A percentile compares a stretch with the other conserved stretches of the same genome.
phyloP scores from a whole-genome alignment of 192 early-diverging fungal species.

The Phycomyces blakesleeanus region DNA sequence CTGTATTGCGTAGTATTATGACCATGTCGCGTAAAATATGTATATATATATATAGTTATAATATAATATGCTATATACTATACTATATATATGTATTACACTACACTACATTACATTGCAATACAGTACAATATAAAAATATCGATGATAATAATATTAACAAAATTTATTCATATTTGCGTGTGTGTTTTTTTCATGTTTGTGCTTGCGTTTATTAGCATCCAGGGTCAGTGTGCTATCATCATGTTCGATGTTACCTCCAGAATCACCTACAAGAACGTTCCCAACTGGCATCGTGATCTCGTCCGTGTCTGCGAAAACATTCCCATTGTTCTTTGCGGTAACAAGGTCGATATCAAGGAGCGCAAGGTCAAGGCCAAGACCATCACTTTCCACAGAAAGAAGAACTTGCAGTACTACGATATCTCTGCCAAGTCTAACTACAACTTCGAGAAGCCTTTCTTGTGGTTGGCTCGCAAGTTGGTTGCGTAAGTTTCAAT shows the following conservation, averaged over 20 bases:
- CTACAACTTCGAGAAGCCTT: constrained; percentile 99
- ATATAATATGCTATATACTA: no score
- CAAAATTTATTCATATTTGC: no score
- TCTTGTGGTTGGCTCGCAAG: constrained; percentile 99
- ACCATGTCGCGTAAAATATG: neutral
- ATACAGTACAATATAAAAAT: no score
- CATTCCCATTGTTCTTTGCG: constrained; percentile 99
- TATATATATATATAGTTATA: no score
- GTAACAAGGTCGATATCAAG: constrained; percentile 99
- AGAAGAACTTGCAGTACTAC: constrained; percentile 99
- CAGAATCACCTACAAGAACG: constrained; percentile 99
- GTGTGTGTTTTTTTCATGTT: no score
- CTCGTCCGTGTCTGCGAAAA: constrained; percentile 99
- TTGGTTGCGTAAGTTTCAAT: constrained; percentile 68
- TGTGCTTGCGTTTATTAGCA: no score
- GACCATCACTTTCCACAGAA: constrained; percentile 99
- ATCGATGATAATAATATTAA: no score
- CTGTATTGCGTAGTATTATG: no score
- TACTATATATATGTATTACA: constrained; percentile 13
- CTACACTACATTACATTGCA: no score
- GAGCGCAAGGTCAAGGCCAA: constrained; percentile 99
- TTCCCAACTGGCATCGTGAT: constrained; percentile 99
- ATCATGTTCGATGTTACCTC: constrained; percentile 99
- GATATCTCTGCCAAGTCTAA: constrained; percentile 99
- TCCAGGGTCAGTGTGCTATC: constrained; percentile 98